Evolutionary conservation across 768 basidiomycete species (phyloP).

Genomic region (Termitomyces sp.): DNA sequence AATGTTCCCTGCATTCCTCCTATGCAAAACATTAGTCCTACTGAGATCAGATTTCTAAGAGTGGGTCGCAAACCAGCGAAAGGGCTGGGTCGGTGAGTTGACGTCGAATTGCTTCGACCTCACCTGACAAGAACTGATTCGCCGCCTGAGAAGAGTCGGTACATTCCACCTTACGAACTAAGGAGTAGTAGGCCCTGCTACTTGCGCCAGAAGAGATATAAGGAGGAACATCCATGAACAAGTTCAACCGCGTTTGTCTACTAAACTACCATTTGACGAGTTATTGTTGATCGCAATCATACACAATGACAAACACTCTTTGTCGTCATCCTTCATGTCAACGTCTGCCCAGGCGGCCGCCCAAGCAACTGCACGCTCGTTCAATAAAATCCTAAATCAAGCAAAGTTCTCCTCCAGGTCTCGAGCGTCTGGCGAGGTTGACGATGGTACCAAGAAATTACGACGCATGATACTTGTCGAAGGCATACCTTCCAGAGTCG

Average conservation of each 20-base stretch:
- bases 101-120: constrained; percentile 56
- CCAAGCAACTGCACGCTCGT: constrained; percentile 60
- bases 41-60: constrained; percentile 5
- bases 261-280: background rate
- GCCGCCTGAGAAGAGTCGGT: constrained; percentile 54
- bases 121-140: constrained; percentile 58
- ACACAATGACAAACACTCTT: constrained; percentile 13
- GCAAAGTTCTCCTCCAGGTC: constrained; percentile 65
- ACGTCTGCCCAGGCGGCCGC: constrained; percentile 17
- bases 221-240: constrained; percentile 69
- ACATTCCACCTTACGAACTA: constrained; percentile 73
- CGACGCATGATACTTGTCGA: constrained; percentile 87
- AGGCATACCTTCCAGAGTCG: constrained; percentile 78
- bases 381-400: constrained; percentile 77
- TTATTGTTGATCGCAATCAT: constrained; percentile 3
- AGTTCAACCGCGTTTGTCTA: background rate
- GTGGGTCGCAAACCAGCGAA: constrained; percentile 48
- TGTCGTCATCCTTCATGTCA: constrained; percentile 9
- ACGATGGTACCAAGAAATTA: constrained; percentile 84
- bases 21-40: constrained; percentile 29
- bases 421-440: constrained; percentile 56
- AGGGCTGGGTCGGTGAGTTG: constrained; percentile 50
- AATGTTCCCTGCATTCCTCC: constrained; percentile 63
- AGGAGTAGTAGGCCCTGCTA: constrained; percentile 69
- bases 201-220: constrained; percentile 78